A percentile compares a stretch with the other conserved stretches of the same genome.
Conservation (phyloP, 78 protist genomes). For the Isochrysis galbana region DNA sequence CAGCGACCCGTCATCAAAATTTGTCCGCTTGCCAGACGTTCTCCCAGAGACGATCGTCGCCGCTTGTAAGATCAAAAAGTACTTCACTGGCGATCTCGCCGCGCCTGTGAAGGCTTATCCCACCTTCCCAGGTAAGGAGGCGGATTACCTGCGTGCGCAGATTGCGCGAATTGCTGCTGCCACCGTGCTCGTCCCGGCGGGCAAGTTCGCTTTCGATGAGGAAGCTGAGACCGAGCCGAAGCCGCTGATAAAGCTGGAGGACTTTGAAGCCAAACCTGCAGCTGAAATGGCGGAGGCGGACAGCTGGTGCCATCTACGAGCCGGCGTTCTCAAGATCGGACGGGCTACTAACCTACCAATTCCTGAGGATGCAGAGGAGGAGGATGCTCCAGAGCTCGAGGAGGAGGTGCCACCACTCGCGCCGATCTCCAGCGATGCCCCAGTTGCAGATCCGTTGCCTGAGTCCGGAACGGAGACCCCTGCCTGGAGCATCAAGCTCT, state of each 20-base stretch:
- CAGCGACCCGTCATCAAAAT: background rate
- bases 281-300: background rate
- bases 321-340: background rate
- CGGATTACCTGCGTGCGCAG: background rate
- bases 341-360: background rate
- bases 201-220: background rate
- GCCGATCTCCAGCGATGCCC: background rate
- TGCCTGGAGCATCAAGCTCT: background rate
- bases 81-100: background rate
- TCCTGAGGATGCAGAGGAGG: background rate
- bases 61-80: background rate
- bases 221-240: background rate
- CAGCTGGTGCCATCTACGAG: background rate
- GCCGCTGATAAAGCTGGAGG: background rate
- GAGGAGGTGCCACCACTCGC: background rate
- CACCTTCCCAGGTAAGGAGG: slow-evolving; percentile 4
- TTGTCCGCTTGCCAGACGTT: background rate
- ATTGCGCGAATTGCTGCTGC: background rate
- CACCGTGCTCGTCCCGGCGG: background rate
- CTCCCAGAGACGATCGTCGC: background rate
- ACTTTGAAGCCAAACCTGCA: background rate
- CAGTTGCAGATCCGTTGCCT: background rate
- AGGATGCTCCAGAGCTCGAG: background rate
- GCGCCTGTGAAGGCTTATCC: background rate
- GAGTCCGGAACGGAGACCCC: background rate